phyloP scores from a whole-genome alignment of 108 stramenopile species.

The Chaetoceros tenuissimus region DNA sequence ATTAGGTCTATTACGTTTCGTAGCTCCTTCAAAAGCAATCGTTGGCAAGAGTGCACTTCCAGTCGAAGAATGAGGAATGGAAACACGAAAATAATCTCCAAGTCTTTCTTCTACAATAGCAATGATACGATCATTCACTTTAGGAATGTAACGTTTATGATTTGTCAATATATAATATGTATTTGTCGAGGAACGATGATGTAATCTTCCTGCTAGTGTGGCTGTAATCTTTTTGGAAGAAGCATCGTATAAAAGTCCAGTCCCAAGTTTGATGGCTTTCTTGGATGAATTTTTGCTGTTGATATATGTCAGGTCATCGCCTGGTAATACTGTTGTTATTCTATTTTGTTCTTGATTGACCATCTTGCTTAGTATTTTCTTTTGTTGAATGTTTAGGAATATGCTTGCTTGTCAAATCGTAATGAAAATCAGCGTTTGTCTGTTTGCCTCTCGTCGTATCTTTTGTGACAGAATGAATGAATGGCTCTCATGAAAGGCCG shows the following conservation, averaged over 20 bases:
- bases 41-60: constrained; percentile 40
- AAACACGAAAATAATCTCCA: constrained; percentile 66
- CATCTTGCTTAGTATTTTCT: no score
- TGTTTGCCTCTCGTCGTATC: no score
- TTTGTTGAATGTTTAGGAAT: no score
- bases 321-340: not conserved
- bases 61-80: constrained; percentile 43
- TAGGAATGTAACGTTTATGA: constrained; percentile 30
- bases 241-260: constrained; percentile 20
- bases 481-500: no score
- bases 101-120: constrained; percentile 77
- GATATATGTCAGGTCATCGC: not conserved
- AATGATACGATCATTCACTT: constrained; percentile 63
- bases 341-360: no score
- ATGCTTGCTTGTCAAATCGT: no score
- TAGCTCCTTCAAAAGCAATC: constrained; percentile 72
- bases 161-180: constrained; percentile 32
- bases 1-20: constrained; percentile 73
- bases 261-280: constrained; percentile 13
- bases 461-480: no score
- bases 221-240: constrained; percentile 15
- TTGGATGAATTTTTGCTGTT: not conserved
- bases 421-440: no score
- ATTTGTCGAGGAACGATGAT: constrained; percentile 14
- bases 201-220: constrained; percentile 33